These are phyloP conservation scores for Hypericum androsaemum DNA, from an alignment of 345 rosid species.

Conservation along the genomic window DNA sequence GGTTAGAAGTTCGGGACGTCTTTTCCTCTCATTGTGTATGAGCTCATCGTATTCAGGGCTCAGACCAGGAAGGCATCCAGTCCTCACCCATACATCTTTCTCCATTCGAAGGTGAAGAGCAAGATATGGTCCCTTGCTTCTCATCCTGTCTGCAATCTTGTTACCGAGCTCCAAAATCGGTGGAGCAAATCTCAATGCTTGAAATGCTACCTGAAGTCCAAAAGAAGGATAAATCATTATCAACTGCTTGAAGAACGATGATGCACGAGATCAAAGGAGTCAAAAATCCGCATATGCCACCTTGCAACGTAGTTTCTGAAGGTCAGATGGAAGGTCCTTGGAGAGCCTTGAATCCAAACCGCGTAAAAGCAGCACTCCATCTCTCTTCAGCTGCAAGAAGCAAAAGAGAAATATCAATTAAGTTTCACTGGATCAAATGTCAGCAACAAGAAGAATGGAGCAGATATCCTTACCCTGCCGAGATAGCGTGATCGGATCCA, in stretches of 20 bases:
- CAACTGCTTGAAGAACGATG: background rate
- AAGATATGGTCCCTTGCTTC: constrained; percentile 73
- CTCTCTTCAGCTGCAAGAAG: constrained; percentile 60
- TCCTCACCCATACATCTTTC: constrained; percentile 95
- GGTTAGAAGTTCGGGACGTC: constrained; percentile 81
- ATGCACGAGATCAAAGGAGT: background rate
- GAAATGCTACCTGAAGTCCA: constrained; percentile 65
- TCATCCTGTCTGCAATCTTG: constrained; percentile 73
- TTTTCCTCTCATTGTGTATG: constrained; percentile 55
- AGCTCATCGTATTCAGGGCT: constrained; percentile 65
- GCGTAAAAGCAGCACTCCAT: constrained; percentile 78
- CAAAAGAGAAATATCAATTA: constrained; percentile 8
- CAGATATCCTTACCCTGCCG: constrained; percentile 40
- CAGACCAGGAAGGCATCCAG: constrained; percentile 85
- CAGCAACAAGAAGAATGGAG: background rate
- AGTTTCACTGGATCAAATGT: background rate
- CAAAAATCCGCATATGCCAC: constrained; percentile 15
- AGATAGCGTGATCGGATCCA: constrained; percentile 93
- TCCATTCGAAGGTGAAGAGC: constrained; percentile 91
- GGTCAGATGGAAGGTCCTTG: constrained; percentile 84
- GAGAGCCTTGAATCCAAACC: constrained; percentile 94
- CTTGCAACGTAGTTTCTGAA: constrained; percentile 95
- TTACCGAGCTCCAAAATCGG: constrained; percentile 61
- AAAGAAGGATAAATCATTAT: constrained; percentile 2
- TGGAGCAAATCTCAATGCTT: constrained; percentile 68